Evolutionary conservation across 148 eudicot genomes (phyloP).

Genomic region (Rhododendron henanense): DNA sequence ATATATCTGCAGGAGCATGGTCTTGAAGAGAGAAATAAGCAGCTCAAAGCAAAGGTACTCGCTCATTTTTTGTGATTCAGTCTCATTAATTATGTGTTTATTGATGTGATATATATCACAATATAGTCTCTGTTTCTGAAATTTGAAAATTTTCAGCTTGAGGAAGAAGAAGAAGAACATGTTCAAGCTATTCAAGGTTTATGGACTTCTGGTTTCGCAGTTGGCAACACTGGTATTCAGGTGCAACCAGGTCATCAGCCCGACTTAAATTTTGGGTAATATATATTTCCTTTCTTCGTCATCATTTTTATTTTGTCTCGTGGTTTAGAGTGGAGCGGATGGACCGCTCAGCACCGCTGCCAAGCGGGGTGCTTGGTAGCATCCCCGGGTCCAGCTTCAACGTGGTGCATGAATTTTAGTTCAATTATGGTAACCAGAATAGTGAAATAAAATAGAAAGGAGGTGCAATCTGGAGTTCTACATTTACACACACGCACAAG

Average conservation of each 20-base stretch:
- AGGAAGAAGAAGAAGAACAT: constrained; percentile 5
- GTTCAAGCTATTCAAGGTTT: not conserved
- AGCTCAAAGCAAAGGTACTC: constrained; percentile 2
- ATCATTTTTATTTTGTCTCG: not conserved
- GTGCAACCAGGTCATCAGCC: not conserved
- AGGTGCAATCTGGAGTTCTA: not conserved
- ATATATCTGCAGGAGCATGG: not conserved
- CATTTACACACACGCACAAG: not conserved
- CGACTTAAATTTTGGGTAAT: not conserved
- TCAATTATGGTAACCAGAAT: not conserved
- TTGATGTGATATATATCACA: too few relatives aligned
- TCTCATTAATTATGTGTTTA: not conserved
- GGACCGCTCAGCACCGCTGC: too few relatives aligned
- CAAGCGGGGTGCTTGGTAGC: too few relatives aligned
- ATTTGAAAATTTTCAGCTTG: not conserved
- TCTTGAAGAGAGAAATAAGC: constrained; percentile 8
- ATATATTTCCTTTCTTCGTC: not conserved
- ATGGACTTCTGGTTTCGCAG: not conserved
- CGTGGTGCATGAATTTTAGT: not conserved
- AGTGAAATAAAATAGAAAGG: not conserved
- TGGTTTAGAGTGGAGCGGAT: not conserved
- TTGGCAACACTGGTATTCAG: not conserved
- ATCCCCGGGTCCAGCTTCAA: not conserved
- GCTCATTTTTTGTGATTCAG: not conserved
- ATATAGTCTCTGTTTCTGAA: not conserved